Base-by-base conservation (phyloP, 2,329 filamentous ascomycete genomes). In the Rutstroemia sp. region DNA sequence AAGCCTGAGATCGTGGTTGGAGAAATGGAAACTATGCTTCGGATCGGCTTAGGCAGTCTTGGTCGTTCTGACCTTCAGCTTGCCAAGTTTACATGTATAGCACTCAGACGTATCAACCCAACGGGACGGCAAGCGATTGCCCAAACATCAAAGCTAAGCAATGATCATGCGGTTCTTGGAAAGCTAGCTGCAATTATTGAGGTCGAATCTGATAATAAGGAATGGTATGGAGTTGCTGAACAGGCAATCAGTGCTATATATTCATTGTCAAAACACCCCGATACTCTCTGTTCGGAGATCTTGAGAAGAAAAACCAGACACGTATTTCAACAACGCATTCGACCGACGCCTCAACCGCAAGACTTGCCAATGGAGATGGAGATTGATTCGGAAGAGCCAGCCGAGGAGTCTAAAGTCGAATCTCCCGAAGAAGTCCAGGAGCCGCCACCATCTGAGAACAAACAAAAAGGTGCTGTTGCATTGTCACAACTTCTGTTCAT, bases 211-310 rank as follows among this genome's bases (percentile, higher is more conserved):
- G 86, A 95, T 58, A 95, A 86, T 74, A 94, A 95, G 68, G 94
- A 99, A 69, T 99, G 94, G 89, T 92, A 89, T 65, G 94, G 94
- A 3, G 86, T 97, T 45, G 92, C 94, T 19, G 95, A 99, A 70
- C 94, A 99, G 73, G 92, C 94, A 8, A 89, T 99, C 69, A 89
- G 88, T 63, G 94, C 94, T 48, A 96, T 99, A 50, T 99, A 99
- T 67, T 84, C 89, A 27, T 78, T 99, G 16, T 91, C 94, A 2
- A 95, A 94, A 70, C 92, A 97, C 68, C 94, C 94, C 0, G 94
- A 99, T 68, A 88, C 87, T 3, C 79, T 99, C 6, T 97, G 92
- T 71, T 95, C 94, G 0, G 89, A 96, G 57, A 87, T 97, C 14
- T 81, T 99, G 49, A 83, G 89, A 55, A 83, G 89, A 62, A 95